Percentiles rank a stretch among this genome's conserved stretches.
Conservation (phyloP, 2,329 filamentous ascomycete genomes). For the Biscogniauxia mediterranea region DNA sequence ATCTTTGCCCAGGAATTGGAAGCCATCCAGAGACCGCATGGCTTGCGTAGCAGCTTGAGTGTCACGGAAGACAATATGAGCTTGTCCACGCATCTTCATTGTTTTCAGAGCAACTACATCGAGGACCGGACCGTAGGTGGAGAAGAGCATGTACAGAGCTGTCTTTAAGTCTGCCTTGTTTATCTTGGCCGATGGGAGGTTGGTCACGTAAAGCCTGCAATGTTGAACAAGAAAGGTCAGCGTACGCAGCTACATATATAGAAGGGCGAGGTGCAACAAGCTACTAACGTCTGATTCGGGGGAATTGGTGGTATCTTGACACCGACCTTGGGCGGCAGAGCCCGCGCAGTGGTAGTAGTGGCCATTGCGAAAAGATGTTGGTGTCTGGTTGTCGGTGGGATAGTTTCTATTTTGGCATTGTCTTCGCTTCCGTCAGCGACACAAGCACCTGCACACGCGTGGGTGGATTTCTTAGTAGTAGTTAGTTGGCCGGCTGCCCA, state of each 20-base stretch:
- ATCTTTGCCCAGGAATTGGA: slow-evolving; percentile 78
- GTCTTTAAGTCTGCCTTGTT: slow-evolving; percentile 85
- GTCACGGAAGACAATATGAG: slow-evolving; percentile 88
- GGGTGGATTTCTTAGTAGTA: neutral
- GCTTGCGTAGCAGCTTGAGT: slow-evolving; percentile 90
- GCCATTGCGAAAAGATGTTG: slow-evolving; percentile 31
- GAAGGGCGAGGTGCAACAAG: slow-evolving; percentile 14
- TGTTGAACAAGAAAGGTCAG: neutral
- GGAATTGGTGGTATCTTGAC: slow-evolving; percentile 55
- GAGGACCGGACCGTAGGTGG: slow-evolving; percentile 87
- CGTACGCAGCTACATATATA: slow-evolving; percentile 4
- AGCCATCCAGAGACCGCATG: slow-evolving; percentile 83
- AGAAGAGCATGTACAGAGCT: slow-evolving; percentile 88
- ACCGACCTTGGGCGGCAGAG: slow-evolving; percentile 29
- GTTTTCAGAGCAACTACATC: slow-evolving; percentile 91
- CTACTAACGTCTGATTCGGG: slow-evolving; percentile 73
- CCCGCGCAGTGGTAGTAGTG: slow-evolving; percentile 24
- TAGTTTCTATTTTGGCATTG: neutral
- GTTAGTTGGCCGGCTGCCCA: neutral
- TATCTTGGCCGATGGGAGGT: slow-evolving; percentile 82
- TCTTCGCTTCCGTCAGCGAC: neutral
- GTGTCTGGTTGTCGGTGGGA: neutral
- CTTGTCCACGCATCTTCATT: slow-evolving; percentile 90
- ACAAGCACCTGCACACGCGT: neutral
- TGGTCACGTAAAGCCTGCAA: slow-evolving; percentile 79